A percentile compares a stretch with the other conserved stretches of the same genome.
These are phyloP conservation scores for Cercospora zeae-maydis DNA, from an alignment of 2,329 filamentous ascomycete genomes.

Conservation along the genomic window DNA sequence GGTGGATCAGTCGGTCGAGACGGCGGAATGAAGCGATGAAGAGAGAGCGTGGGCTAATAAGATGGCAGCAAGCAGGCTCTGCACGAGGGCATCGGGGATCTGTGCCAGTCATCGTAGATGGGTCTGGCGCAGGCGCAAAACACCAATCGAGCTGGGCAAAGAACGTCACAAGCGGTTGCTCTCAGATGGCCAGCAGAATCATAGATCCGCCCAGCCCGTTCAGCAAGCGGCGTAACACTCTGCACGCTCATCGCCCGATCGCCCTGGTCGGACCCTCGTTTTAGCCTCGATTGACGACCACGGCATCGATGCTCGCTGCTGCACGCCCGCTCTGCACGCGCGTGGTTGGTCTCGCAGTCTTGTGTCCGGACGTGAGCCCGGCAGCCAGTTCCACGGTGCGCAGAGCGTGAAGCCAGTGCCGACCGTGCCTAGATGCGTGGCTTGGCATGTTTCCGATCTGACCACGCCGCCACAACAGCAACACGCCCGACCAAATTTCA, in stretches of 20 bases:
- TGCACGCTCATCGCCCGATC: slow-evolving; percentile 10
- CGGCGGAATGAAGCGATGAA: slow-evolving; percentile 14
- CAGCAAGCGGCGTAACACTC: background rate
- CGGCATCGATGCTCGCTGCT: background rate
- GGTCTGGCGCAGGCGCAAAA: background rate
- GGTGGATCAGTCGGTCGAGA: slow-evolving; percentile 11
- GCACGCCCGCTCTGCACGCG: background rate
- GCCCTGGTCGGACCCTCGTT: background rate
- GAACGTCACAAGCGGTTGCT: background rate
- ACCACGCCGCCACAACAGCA: background rate
- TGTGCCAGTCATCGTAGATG: slow-evolving; percentile 14
- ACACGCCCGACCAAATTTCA: background rate
- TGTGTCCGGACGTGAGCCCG: background rate
- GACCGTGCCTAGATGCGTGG: background rate
- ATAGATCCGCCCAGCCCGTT: slow-evolving; percentile 12
- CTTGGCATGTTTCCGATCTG: background rate
- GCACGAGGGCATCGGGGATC: slow-evolving; percentile 13
- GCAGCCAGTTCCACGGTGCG: background rate
- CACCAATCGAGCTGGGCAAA: background rate
- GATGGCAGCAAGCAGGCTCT: slow-evolving; percentile 5
- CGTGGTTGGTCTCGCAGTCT: slow-evolving; percentile 1
- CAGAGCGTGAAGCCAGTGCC: background rate
- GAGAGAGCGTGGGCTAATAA: slow-evolving; percentile 5
- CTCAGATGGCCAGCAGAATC: slow-evolving; percentile 12
- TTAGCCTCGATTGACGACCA: background rate